Conservation (phyloP, 2,329 filamentous ascomycete species). For the Raffaelea arxii region DNA sequence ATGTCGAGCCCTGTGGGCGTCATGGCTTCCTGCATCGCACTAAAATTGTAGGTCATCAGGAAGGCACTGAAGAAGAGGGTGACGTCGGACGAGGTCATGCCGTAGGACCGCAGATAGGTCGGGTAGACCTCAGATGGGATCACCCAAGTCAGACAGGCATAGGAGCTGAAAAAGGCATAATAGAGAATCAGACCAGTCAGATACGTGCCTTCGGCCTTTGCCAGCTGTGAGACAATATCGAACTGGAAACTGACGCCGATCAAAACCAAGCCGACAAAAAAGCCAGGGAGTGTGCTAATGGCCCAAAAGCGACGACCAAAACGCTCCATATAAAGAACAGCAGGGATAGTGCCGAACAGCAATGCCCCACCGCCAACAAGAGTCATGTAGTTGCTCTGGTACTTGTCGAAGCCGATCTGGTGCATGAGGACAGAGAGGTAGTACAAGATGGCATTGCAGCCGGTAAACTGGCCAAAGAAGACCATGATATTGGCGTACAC, state of each 20-base stretch:
- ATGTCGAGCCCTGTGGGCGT: slow-evolving; percentile 53
- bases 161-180: slow-evolving; percentile 59
- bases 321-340: slow-evolving; percentile 61
- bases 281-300: slow-evolving; percentile 60
- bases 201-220: slow-evolving; percentile 49
- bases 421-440: slow-evolving; percentile 61
- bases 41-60: slow-evolving; percentile 68
- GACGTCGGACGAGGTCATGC: slow-evolving; percentile 61
- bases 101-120: slow-evolving; percentile 62
- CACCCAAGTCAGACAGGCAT: slow-evolving; percentile 54
- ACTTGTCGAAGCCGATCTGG: slow-evolving; percentile 55
- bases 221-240: slow-evolving; percentile 31
- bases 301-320: slow-evolving; percentile 69
- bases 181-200: slow-evolving; percentile 58
- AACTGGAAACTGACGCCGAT: slow-evolving; percentile 57
- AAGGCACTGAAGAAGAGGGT: slow-evolving; percentile 63
- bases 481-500: slow-evolving; percentile 63
- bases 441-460: slow-evolving; percentile 62
- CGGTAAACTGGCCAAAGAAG: slow-evolving; percentile 59
- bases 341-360: slow-evolving; percentile 57
- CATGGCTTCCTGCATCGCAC: slow-evolving; percentile 58
- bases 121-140: slow-evolving; percentile 62
- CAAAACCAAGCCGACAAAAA: slow-evolving; percentile 59
- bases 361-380: slow-evolving; percentile 60
- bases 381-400: slow-evolving; percentile 62